phyloP scores from a whole-genome alignment of 2,329 filamentous ascomycete species.

The Geoglossum cookeanum region DNA sequence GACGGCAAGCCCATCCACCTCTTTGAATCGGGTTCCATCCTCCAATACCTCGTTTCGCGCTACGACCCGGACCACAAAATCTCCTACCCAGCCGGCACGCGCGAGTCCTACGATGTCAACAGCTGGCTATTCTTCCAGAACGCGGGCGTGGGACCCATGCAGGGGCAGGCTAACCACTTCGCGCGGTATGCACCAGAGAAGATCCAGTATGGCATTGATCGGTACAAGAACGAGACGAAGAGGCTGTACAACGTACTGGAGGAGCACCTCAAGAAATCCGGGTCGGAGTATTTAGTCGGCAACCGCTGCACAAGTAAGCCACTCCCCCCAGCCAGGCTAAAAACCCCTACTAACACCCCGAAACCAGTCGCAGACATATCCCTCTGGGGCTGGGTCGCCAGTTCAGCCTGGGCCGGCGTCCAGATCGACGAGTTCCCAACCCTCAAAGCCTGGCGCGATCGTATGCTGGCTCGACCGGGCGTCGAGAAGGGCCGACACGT shows the following conservation, averaged over 20 bases:
- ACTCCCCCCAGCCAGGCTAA: not conserved
- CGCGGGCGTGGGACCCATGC: conserved; percentile 65
- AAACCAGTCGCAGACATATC: conserved; percentile 52
- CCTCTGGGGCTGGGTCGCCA: conserved; percentile 59
- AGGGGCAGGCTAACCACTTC: conserved; percentile 68
- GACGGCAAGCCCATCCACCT: conserved; percentile 49
- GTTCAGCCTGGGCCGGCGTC: conserved; percentile 38
- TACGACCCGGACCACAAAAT: conserved; percentile 74
- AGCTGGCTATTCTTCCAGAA: conserved; percentile 71
- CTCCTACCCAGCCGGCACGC: conserved; percentile 51
- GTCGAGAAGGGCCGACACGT: conserved; percentile 61
- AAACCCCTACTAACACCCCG: not conserved
- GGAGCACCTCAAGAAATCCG: conserved; percentile 38
- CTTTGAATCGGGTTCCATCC: conserved; percentile 69
- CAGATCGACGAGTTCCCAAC: conserved; percentile 58
- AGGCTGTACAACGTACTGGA: conserved; percentile 65
- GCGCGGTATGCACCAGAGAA: conserved; percentile 61
- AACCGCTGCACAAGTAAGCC: conserved; percentile 16
- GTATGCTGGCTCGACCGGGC: conserved; percentile 46
- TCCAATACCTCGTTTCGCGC: conserved; percentile 65
- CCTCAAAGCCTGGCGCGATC: conserved; percentile 59
- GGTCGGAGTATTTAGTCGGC: conserved; percentile 31
- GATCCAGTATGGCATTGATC: conserved; percentile 64
- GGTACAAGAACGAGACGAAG: conserved; percentile 70
- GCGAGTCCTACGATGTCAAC: conserved; percentile 61